phyloP scores from a whole-genome alignment of 805 yeast genomes.

The Maudiozyma bulderi region DNA sequence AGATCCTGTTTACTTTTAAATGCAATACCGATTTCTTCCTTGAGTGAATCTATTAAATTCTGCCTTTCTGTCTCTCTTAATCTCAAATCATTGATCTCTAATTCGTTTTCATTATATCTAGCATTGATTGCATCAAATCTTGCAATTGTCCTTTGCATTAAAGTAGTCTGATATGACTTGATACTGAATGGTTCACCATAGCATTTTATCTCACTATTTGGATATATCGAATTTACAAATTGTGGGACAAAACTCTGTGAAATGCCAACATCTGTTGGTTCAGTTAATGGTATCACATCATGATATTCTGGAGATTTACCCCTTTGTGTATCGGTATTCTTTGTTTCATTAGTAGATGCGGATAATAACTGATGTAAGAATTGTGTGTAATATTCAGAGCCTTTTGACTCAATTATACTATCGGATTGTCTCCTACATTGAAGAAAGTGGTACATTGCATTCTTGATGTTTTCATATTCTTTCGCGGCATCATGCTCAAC shows the following conservation, averaged over 20 bases:
- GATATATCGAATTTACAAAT: conserved; percentile 6
- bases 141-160: conserved; percentile 32
- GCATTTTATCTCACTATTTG: conserved; percentile 6
- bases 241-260: conserved; percentile 1
- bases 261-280: not conserved
- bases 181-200: conserved; percentile 4
- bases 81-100: conserved; percentile 22
- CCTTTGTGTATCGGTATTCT: not conserved
- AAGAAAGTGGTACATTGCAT: conserved; percentile 24
- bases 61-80: conserved; percentile 34
- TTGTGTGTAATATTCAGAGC: not conserved
- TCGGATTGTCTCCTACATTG: conserved; percentile 6
- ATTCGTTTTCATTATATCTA: conserved; percentile 15
- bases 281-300: not conserved
- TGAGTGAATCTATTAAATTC: conserved; percentile 31
- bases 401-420: not conserved
- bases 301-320: not conserved
- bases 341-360: not conserved
- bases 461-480: conserved; percentile 16
- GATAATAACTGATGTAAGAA: not conserved
- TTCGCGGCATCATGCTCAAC: conserved; percentile 6
- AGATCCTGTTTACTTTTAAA: conserved; percentile 30
- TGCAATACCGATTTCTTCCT: conserved; percentile 32
- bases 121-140: conserved; percentile 25
- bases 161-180: conserved; percentile 29